Base-by-base conservation (phyloP, 2,329 filamentous ascomycete species). In the Aspergillus novofumigatus region DNA sequence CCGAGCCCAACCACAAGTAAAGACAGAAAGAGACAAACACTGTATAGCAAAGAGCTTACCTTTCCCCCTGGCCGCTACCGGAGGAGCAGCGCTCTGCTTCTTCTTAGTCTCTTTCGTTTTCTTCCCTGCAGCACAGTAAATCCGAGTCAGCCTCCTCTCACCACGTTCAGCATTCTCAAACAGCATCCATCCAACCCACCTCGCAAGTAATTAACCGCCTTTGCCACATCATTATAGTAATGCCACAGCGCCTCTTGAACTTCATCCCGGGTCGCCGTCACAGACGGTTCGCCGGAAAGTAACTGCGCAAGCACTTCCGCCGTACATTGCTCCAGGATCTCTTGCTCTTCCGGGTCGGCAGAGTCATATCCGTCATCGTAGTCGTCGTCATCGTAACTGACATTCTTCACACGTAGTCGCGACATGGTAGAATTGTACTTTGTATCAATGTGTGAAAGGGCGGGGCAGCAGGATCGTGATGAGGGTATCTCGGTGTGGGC, bases 181-280 rank as follows among this genome's bases (percentile, higher is more conserved):
- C 32, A 23, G n/a, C 17, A 23, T 38, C 69, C 11, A 54, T 25
- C 7, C 57, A 28, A 60, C 73, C 64, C 86, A 81, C 86, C 89
- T 61, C 86, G 83, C 57, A 99, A 75, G 69, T 95, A 97, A 56
- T 83, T 81, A 41, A 95, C 88, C 1, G 91, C 86, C 74, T 96
- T 96, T 56, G 86, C 88, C 29, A 96, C 81, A 67, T 99, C 92
- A 71, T 92, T 97, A 73, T 93, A 97, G 74, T 97, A 97, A 75
- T 99, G 86, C 91, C 92, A 97, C 17, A 99, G 76, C 0, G 92
- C 84, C 59, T 97, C 93, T 71, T 96, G 86, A 60, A 97, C 93
- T 69, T 96, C 88, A 41, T 80, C 78, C 58, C 88, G 84, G 4
- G 83, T 81, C n/a, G 83, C 77, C 69, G 80, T 83, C 65, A 87